Base-by-base conservation (phyloP, 257 asterid genomes). In the Solanum pimpinellifolium region DNA sequence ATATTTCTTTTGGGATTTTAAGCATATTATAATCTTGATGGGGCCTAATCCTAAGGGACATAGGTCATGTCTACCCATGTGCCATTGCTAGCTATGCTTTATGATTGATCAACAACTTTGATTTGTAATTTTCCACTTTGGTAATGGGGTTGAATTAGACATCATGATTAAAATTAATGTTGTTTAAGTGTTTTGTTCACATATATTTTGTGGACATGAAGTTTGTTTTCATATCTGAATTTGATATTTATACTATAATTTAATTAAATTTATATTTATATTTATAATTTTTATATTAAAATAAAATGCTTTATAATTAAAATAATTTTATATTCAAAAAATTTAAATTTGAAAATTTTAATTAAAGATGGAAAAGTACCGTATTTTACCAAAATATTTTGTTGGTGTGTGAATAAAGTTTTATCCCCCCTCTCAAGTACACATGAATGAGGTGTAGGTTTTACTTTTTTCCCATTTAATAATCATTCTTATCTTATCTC, bases 11-110 rank as follows among this genome's bases (percentile, higher is more conserved):
- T 41, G 33, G 35, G 81, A 12, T 86, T 86, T 65, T 85, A 85
- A 85, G 83, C 84, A 25, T 27, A 25, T 68, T 42, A 44, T 7
- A 13, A 76, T 77, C 7, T 44, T 29, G 44, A 80, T 90, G 88
- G 92, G 91, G 7, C 94, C 94, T 85, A 88, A 83, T 72, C 62
- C 16, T 88, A 73, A 16, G 90, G 84, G 85, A 62, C 87, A 52
- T 83, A 87, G 85, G 86, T 46, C 87, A 77, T 87, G 82, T 29
- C 88, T 42, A 44, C 90, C 94, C 94, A 93, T 93, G 95, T 93
- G 94, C 93, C 84, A 62, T 37, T 75, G 82, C 52, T 72, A 72
- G 47, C 80, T 70, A 70, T 88, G 59, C 80, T 88, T 76, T 83
- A 85, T 86, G 85, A 88, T 85, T 88, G 90, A 59, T 86, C 18